Evolutionary conservation across 345 rosid genomes (phyloP), one percentile per base, ranked within the genome.

Genomic region (Geranium rotundifolium): DNA sequence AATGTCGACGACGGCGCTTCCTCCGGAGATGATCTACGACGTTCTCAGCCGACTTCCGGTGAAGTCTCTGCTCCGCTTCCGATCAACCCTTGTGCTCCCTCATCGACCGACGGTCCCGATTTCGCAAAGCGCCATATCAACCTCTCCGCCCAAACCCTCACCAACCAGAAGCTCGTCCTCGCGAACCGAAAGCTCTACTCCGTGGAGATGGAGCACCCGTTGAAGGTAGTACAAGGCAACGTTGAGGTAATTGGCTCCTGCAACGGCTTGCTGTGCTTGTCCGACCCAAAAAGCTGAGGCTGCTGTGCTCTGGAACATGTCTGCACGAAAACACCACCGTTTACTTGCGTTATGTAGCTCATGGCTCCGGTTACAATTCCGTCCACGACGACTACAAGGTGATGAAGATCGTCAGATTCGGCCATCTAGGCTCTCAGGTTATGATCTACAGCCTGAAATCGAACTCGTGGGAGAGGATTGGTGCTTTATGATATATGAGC

Each of bases 251-350:
- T 70, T 31, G 73, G 69, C 5, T 60, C 65, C 57, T 61, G 62
- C 58, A 61, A 70, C 60, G 73, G 69, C n/a, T n/a, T n/a, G n/a
- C n/a, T n/a, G n/a, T n/a, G n/a, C n/a, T n/a, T n/a, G n/a, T n/a
- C n/a, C n/a, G n/a, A n/a, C n/a, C n/a, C n/a, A n/a, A n/a, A n/a
- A n/a, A n/a, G n/a, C n/a, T n/a, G n/a, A n/a, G n/a, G n/a, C n/a
- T 60, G 73, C 65, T 27, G n/a, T n/a, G n/a, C 4, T 70, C 34
- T 61, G 65, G 65, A 65, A 70, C n/a, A 68, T 68, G 5, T 56
- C 69, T 18, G 61, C 50, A 46, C 56, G 61, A 20, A 61, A 54
- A 49, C 59, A 66, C 50, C 59, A n/a, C 14, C 23, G 13, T 1
- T 19, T 56, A 2, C 59, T 29, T 9, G 4, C 5, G 0, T 8